phyloP scores from a whole-genome alignment of 495 filamentous ascomycete genomes.

The Hypoxylon lienhwacheense region DNA sequence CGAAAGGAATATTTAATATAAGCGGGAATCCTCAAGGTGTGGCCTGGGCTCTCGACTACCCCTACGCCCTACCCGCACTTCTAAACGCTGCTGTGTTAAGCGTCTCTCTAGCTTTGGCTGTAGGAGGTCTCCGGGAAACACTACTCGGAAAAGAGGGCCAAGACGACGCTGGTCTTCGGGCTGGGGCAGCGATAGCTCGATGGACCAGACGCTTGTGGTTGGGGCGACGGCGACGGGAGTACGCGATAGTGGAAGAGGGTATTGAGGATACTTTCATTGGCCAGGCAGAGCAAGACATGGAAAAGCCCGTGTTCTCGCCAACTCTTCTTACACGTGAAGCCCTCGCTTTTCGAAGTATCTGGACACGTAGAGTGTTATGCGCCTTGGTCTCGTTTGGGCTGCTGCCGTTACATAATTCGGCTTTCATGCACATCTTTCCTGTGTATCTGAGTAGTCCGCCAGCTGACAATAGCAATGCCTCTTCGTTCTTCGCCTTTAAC shows the following conservation, averaged over 20 bases:
- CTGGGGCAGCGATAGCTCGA: slow-evolving; percentile 11
- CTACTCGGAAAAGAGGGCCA: slow-evolving; percentile 38
- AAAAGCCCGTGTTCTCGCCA: slow-evolving; percentile 28
- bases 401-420: slow-evolving; percentile 71
- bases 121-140: slow-evolving; percentile 29
- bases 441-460: slow-evolving; percentile 70
- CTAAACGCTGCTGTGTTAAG: slow-evolving; percentile 34
- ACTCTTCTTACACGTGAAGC: slow-evolving; percentile 36
- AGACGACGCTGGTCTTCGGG: slow-evolving; percentile 36
- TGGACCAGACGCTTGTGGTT: slow-evolving; percentile 39
- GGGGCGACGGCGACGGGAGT: slow-evolving; percentile 5
- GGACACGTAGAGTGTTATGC: slow-evolving; percentile 62
- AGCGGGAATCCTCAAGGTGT: slow-evolving; percentile 36
- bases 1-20: slow-evolving; percentile 42
- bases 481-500: slow-evolving; percentile 63
- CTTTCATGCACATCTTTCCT: slow-evolving; percentile 75
- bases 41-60: slow-evolving; percentile 36
- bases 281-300: slow-evolving; percentile 34
- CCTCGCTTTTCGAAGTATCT: slow-evolving; percentile 60
- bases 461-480: slow-evolving; percentile 49
- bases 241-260: slow-evolving; percentile 21
- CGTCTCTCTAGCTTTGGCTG: slow-evolving; percentile 30
- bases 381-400: slow-evolving; percentile 67
- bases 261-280: slow-evolving; percentile 25
- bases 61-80: slow-evolving; percentile 47